These are phyloP conservation scores for Rutstroemia sp. DNA, from an alignment of 2,329 filamentous ascomycete species.

Conservation along the genomic window DNA sequence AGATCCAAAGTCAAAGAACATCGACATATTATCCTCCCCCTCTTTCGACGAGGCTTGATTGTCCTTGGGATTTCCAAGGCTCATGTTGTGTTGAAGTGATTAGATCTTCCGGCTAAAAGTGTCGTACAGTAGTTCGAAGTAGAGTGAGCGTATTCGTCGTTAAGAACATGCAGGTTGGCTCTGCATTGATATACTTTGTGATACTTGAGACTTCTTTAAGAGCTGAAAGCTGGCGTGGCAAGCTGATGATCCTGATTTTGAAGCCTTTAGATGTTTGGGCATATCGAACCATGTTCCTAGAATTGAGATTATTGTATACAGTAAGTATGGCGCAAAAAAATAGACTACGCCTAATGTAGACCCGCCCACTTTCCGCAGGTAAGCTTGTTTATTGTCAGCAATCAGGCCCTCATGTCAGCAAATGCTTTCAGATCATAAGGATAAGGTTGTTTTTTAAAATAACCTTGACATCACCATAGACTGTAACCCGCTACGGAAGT, in stretches of 20 bases:
- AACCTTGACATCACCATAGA: neutral
- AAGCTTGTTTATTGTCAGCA: constrained; percentile 4
- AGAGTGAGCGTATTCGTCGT: neutral
- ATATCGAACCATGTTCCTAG: neutral
- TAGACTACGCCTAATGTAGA: neutral
- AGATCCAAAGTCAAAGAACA: constrained; percentile 20
- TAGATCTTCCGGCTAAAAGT: neutral
- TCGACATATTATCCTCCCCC: constrained; percentile 11
- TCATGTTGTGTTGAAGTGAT: neutral
- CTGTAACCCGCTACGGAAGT: neutral
- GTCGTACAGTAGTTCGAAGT: neutral
- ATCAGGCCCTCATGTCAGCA: constrained; percentile 1
- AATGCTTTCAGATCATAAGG: neutral
- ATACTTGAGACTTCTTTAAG: neutral
- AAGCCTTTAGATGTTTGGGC: neutral
- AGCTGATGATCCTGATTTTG: neutral
- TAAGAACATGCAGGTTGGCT: neutral
- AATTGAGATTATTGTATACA: neutral
- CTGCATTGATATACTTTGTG: neutral
- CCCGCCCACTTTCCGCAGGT: neutral
- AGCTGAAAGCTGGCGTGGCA: neutral
- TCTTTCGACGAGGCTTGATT: neutral
- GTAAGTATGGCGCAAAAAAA: neutral
- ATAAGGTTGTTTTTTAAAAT: neutral
- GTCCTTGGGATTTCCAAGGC: neutral